Base-by-base conservation (phyloP, 2,329 filamentous ascomycete genomes). In the Fusarium devonianum region DNA sequence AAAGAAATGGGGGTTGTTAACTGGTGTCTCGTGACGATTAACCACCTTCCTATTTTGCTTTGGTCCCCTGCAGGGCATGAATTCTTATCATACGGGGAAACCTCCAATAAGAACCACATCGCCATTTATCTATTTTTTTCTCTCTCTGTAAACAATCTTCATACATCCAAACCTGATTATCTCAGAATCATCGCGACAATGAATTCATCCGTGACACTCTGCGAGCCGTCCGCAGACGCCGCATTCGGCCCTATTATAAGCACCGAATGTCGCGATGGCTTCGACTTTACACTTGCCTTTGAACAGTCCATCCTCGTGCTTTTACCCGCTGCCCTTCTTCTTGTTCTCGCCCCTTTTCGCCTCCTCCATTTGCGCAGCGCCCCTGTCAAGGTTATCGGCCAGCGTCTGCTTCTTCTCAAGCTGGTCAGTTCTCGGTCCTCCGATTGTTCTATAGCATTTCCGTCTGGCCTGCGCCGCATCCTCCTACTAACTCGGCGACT, bases 201-300 rank as follows among this genome's bases (percentile, higher is more conserved):
- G 65, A 65, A 67, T 18, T 52, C 52, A 26, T 64, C 62, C 5
- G 32, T 35, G 1, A 43, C 40, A 11, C 21, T 55, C 2, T 68
- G 64, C 53, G 25, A 50, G 21, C 40, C 49, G 10, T 55, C 61
- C 25, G 49, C 61, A n/a, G 65, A 67, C 19, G 59, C 55, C 8
- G 58, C 56, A 13, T 67, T 67, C 25, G 65, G 65, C 3, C 65
- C 65, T 3, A 39, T 67, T 7, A 45, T 67, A 17, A 47, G 36
- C 13, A 32, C 49, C 9, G 38, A 54, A 32, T 73, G 75, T 13
- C 73, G 75, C 14, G 68, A 73, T 28, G 65, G 74, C 12, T 77
- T 78, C 44, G 81, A 84, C 62, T 77, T 81, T 35, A 78, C 76
- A 3, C 65, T 83, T 11, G 73, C 76, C n/a, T 71, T 83, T 35